Evolutionary conservation across 108 stramenopile species (phyloP).

Genomic region (Fragilariopsis cylindrus): DNA sequence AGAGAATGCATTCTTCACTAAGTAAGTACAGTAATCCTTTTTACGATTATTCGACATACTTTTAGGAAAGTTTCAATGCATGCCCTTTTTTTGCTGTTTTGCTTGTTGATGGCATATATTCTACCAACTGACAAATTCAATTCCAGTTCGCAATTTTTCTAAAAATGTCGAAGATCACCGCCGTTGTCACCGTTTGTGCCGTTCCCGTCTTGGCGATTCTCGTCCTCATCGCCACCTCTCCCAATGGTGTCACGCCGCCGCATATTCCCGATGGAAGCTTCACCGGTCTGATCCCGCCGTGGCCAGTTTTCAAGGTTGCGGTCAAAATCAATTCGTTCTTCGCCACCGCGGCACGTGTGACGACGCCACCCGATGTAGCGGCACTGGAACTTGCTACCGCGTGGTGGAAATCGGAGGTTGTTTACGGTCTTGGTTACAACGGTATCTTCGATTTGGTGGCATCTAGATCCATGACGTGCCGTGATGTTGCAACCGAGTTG

Average conservation of each 20-base stretch:
- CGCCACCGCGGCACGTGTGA: background rate
- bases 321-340: constrained; percentile 9
- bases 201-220: too few relatives aligned
- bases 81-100: too few relatives aligned
- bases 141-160: too few relatives aligned
- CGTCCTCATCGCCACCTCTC: too few relatives aligned
- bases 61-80: too few relatives aligned
- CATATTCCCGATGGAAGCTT: background rate
- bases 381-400: constrained; percentile 2
- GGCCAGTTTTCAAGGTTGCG: constrained; percentile 7
- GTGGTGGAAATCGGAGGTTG: constrained; percentile 9
- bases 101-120: too few relatives aligned
- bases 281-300: constrained; percentile 6
- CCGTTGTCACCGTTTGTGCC: too few relatives aligned
- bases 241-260: background rate
- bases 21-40: too few relatives aligned
- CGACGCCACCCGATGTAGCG: constrained; percentile 1
- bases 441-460: background rate
- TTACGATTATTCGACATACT: too few relatives aligned
- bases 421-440: constrained; percentile 1
- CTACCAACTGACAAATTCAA: too few relatives aligned
- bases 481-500: background rate
- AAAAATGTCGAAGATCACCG: too few relatives aligned
- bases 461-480: background rate
- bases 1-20: too few relatives aligned